Evolutionary conservation across 2,329 filamentous ascomycete species (phyloP).

Genomic region (Sporothrix protearum): DNA sequence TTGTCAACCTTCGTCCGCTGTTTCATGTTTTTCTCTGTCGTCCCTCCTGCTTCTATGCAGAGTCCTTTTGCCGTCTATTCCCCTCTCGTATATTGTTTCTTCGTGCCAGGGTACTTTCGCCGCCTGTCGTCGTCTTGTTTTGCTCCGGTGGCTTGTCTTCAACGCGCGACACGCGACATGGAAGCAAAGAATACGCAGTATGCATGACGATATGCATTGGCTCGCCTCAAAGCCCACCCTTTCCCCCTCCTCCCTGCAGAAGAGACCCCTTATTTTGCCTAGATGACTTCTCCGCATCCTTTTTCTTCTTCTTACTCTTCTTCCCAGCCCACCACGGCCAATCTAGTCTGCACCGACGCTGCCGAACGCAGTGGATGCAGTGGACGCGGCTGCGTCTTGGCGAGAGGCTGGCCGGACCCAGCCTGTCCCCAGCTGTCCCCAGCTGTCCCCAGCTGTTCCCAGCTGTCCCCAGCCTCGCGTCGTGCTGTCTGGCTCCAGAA

Average conservation of each 20-base stretch:
- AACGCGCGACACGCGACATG: background rate
- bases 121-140: background rate
- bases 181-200: background rate
- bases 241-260: background rate
- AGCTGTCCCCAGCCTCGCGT: background rate
- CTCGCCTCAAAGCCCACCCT: background rate
- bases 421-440: background rate
- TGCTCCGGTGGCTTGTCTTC: background rate
- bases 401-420: background rate
- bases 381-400: background rate
- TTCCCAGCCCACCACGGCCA: background rate
- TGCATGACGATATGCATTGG: background rate
- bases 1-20: background rate
- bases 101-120: background rate
- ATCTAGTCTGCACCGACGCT: background rate
- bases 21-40: background rate
- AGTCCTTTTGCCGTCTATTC: background rate
- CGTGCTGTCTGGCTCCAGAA: background rate
- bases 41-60: background rate
- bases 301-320: background rate
- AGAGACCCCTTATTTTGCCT: background rate
- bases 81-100: no score
- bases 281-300: background rate
- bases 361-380: background rate
- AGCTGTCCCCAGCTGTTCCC: no score